Evolutionary conservation across 371 early-diverging fungal genomes (phyloP).

Genomic region (Aphelidium insulamus): DNA sequence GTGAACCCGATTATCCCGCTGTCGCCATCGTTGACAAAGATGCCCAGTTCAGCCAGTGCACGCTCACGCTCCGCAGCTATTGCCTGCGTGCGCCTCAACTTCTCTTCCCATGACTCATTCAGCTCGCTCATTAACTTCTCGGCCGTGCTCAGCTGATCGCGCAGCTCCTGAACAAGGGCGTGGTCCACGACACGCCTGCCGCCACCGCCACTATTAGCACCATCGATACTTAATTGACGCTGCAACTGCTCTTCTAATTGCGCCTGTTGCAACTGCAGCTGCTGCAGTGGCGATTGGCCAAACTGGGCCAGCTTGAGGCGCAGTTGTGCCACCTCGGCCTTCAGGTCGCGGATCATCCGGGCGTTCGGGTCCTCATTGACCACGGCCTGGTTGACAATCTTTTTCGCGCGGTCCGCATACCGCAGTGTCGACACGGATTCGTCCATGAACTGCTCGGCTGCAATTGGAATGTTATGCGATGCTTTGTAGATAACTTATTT

Average conservation of each 20-base stretch:
- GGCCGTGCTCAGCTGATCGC: conserved; percentile 55
- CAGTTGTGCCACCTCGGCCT: conserved; percentile 52
- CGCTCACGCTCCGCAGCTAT: conserved; percentile 50
- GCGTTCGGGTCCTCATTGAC: conserved; percentile 81
- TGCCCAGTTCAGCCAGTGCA: conserved; percentile 56
- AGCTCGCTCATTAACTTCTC: conserved; percentile 67
- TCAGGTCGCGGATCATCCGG: conserved; percentile 60
- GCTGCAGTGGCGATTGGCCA: conserved; percentile 12
- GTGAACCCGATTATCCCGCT: conserved; percentile 40
- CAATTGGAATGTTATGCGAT: too few species aligned
- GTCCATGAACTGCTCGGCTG: too few species aligned
- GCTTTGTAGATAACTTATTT: too few species aligned
- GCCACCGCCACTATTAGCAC: background rate
- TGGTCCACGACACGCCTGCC: too few species aligned
- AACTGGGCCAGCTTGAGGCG: conserved; percentile 32
- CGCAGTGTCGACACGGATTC: conserved; percentile 86
- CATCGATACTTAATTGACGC: background rate
- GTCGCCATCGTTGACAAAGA: conserved; percentile 36
- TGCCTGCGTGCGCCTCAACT: conserved; percentile 43
- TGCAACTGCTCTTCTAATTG: too few species aligned
- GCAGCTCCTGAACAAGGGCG: too few species aligned
- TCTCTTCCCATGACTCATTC: conserved; percentile 69
- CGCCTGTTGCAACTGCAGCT: too few species aligned
- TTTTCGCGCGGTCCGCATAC: conserved; percentile 85
- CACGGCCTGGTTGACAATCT: conserved; percentile 70